Evolutionary conservation across 345 rosid genomes (phyloP).

Genomic region (Gynandropsis gynandra): DNA sequence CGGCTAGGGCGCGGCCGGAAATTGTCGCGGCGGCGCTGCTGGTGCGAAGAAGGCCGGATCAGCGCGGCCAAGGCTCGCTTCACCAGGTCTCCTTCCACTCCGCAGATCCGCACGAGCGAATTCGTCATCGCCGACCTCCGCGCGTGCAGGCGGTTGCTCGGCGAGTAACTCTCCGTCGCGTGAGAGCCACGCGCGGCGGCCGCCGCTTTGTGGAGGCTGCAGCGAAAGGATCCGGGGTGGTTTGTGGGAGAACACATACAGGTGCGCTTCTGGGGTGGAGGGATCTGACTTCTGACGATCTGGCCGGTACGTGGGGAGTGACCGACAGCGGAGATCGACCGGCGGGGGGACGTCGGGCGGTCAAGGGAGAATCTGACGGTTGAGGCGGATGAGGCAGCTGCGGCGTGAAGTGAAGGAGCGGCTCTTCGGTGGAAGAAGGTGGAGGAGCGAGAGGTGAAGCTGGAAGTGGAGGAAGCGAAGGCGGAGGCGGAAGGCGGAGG

Average conservation of each 20-base stretch:
- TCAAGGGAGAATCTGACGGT: conserved; percentile 37
- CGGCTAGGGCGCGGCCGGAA: conserved; percentile 46
- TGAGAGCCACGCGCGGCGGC: conserved; percentile 13
- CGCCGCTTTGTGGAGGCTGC: conserved; percentile 54
- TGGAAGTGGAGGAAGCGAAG: conserved; percentile 44
- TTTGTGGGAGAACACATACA: conserved; percentile 71
- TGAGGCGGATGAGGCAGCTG: conserved; percentile 20
- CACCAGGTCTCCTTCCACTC: conserved; percentile 61
- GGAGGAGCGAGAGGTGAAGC: conserved; percentile 43
- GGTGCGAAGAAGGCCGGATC: conserved; percentile 60
- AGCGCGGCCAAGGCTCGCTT: conserved; percentile 47
- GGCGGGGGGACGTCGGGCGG: conserved; percentile 44
- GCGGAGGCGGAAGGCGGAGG: conserved; percentile 33
- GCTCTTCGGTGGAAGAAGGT: conserved; percentile 37
- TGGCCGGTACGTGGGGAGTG: conserved; percentile 20
- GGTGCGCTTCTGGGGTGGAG: conserved; percentile 29
- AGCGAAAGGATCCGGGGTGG: conserved; percentile 82
- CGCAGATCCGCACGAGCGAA: conserved; percentile 51
- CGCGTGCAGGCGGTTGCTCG: conserved; percentile 46
- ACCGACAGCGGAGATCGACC: conserved; percentile 35
- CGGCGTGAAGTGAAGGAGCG: conserved; percentile 40
- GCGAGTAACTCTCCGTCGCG: conserved; percentile 23
- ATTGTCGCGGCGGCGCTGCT: conserved; percentile 37
- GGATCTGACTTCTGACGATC: conserved; percentile 27
- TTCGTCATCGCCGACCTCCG: conserved; percentile 38